Base-by-base conservation (phyloP, 768 basidiomycete species). In the Gyrodon lividus region DNA sequence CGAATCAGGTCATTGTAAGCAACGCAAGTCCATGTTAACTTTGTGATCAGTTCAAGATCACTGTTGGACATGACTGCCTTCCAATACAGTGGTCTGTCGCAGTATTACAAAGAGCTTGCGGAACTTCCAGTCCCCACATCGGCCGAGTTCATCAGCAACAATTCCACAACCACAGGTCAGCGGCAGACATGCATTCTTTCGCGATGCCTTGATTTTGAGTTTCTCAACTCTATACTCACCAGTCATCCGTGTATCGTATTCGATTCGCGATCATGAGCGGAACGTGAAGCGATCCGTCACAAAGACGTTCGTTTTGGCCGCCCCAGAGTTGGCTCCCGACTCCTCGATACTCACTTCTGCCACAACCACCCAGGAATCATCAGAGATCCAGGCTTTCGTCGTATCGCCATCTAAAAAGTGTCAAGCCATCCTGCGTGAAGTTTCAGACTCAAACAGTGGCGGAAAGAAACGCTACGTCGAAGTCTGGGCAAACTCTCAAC, bases 391-490 rank as follows among this genome's bases (percentile, higher is more conserved):
- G 17, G 73, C 70, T 5, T 70, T 73, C n/a, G 59, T 68, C 5
- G 49, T 69, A 12, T 84, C 84, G 8, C 71, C 76, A 0, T 74
- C 71, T 6, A 69, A 69, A 16, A 61, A 60, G 19, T 68, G 68
- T 13, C 70, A 74, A 2, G 85, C 78, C 1, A 56, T 80, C 33
- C 71, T 87, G 28, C 74, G 77, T 6, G 71, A 72, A 26, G 56
- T 62, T 2, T 30, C 62, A 1, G 66, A 67, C 7, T 26, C 66
- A 2, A 56, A 50, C 7, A 60, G 50, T 28, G 33, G 44, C 28
- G 28, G 28, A 24, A 72, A 75, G 52, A 79, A 74, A 54, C 74
- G 83, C 30, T 78, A 73, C 46, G 74, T 87, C 0, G 86, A 89
- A 62, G 67, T 88, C 13, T 87, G 84, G 83, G 59, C 65, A 0